Base-by-base conservation (phyloP, 176 grass and related monocot genomes). In the Oryza australiensis region DNA sequence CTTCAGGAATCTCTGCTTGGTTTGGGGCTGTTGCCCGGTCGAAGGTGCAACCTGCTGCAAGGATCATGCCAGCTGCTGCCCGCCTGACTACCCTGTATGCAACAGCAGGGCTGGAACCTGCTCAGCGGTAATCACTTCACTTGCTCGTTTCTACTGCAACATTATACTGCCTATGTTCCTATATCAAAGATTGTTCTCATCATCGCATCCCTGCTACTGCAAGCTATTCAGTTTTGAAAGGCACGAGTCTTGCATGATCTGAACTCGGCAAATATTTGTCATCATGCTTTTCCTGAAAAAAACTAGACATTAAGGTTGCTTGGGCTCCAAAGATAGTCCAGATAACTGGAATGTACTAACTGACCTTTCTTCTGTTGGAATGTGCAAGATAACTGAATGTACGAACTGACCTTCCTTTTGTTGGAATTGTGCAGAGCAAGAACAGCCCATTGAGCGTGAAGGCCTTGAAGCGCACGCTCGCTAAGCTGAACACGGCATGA, bases 1-100 rank as follows among this genome's bases (percentile, higher is more conserved):
- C 57, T 88, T 85, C 72, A 86, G 88, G 33, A 72, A 73, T 8
- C n/a, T 74, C 3, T 98, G 96, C 93, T 68, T 89, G 70, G 66
- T 87, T 24, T 98, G 93, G 96, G 96, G 93, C 68, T 98, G 96
- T 71, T 98, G 96, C 70, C 96, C 96, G 0, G 18, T 74, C 0
- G 73, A 91, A 80, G 82, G 90, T 8, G 96, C 96, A 40, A 89
- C 82, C 41, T 98, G 96, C 93, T 98, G 96, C 81, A 68, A 90
- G 60, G 93, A 98, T 83, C 88, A 86, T 7, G 80, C 82, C 77
- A 95, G 91, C 79, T 95, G 96, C 90, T 98, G 96, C 87, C 93
- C 96, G 1, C 74, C 72, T 0, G 87, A 95, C 41, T 91, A 98
- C 80, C 93, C 93, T 3, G 62, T 98, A 30, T 98, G 96, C 91